Evolutionary conservation across 2,329 filamentous ascomycete species (phyloP).

Genomic region (Emericellopsis atlantica): DNA sequence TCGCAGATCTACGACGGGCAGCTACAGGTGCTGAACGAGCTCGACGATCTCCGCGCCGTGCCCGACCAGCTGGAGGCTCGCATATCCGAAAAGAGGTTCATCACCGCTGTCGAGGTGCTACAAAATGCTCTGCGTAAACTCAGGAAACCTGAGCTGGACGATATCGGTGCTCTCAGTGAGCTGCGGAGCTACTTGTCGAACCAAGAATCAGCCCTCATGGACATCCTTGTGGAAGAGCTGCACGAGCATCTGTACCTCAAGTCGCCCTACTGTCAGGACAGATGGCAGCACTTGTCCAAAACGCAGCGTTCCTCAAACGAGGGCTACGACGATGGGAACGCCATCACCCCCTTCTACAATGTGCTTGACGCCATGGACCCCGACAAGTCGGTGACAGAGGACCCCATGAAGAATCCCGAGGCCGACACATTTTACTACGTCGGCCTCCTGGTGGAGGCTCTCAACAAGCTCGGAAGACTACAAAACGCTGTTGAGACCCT

Average conservation of each 20-base stretch:
- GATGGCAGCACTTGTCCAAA: conserved; percentile 77
- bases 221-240: conserved; percentile 92
- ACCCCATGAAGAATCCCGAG: conserved; percentile 86
- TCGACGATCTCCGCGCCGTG: conserved; percentile 79
- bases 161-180: conserved; percentile 79
- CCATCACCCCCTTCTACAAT: conserved; percentile 41
- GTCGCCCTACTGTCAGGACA: conserved; percentile 90
- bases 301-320: conserved; percentile 39
- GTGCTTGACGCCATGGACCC: conserved; percentile 50
- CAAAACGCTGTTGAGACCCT: conserved; percentile 81
- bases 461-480: conserved; percentile 80
- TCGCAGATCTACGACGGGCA: conserved; percentile 88
- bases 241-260: conserved; percentile 97
- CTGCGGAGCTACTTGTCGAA: conserved; percentile 80
- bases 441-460: conserved; percentile 69
- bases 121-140: conserved; percentile 78
- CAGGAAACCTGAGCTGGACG: conserved; percentile 77
- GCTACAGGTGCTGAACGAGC: conserved; percentile 67
- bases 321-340: conserved; percentile 28
- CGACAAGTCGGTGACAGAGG: conserved; percentile 58
- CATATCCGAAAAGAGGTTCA: conserved; percentile 91
- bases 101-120: conserved; percentile 83
- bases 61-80: conserved; percentile 88
- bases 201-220: conserved; percentile 82
- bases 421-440: conserved; percentile 93